Conservation (phyloP, 768 basidiomycete genomes). For the Russula compacta region DNA sequence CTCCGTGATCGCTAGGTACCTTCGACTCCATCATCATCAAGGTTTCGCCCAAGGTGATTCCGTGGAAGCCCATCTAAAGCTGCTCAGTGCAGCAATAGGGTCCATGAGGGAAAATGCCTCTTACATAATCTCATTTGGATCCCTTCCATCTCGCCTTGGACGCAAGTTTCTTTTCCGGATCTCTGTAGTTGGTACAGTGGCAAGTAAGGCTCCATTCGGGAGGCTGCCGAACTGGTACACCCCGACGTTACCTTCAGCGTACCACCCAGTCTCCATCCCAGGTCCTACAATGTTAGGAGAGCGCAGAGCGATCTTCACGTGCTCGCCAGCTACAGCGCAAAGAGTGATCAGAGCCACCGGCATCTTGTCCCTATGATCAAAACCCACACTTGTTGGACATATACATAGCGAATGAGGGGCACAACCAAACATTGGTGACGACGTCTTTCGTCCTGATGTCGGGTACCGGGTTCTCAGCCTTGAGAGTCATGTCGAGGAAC, state of each 20-base stretch:
- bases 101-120: background rate
- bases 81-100: background rate
- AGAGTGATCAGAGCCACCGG: background rate
- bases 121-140: constrained; percentile 6
- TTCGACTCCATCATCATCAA: constrained; percentile 8
- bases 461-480: background rate
- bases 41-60: constrained; percentile 5
- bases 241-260: constrained; percentile 14
- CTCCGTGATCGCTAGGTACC: background rate
- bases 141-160: constrained; percentile 12
- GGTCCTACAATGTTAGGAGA: background rate
- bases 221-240: constrained; percentile 14
- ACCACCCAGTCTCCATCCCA: constrained; percentile 8
- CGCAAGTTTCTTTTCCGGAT: background rate
- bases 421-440: constrained; percentile 7
- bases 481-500: constrained; percentile 7
- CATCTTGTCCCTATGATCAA: background rate
- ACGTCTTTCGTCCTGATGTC: constrained; percentile 10
- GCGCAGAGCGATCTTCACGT: constrained; percentile 12
- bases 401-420: constrained; percentile 15
- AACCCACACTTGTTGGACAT: constrained; percentile 9
- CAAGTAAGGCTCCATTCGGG: background rate
- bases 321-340: background rate
- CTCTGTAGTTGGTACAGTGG: constrained; percentile 7
- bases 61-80: constrained; percentile 3